phyloP scores from a whole-genome alignment of 345 rosid species.

The Gossypium mustelinum region DNA sequence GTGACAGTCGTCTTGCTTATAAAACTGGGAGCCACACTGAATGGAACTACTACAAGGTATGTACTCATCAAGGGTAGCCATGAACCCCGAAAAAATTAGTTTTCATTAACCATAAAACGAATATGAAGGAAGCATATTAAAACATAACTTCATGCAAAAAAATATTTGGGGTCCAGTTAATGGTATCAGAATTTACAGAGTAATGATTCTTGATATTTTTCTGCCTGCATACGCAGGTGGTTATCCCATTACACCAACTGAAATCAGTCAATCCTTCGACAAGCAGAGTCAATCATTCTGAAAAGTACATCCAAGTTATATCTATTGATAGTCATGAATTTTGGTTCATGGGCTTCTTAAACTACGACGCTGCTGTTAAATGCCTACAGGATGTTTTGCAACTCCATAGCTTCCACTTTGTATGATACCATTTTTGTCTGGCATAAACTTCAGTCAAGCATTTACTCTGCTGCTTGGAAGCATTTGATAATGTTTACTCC shows the following conservation, averaged over 20 bases:
- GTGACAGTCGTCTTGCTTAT: conserved; percentile 70
- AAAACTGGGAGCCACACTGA: conserved; percentile 52
- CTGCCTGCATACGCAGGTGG: conserved; percentile 41
- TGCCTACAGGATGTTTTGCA: conserved; percentile 37
- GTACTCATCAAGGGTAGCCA: neutral
- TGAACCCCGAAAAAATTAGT: too few species aligned
- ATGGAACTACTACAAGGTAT: conserved; percentile 83
- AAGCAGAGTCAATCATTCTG: conserved; percentile 43
- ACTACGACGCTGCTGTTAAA: conserved; percentile 44
- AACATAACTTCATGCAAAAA: neutral
- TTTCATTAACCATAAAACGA: too few species aligned
- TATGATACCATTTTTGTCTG: conserved; percentile 23
- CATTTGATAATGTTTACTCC: neutral
- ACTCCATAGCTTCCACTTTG: conserved; percentile 29
- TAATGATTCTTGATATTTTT: conserved; percentile 10
- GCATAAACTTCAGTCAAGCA: conserved; percentile 1
- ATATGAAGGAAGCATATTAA: too few species aligned
- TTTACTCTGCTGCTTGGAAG: neutral
- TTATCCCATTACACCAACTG: conserved; percentile 58
- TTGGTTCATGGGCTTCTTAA: conserved; percentile 67
- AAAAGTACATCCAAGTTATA: conserved; percentile 59
- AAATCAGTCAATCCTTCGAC: conserved; percentile 54
- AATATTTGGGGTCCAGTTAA: neutral
- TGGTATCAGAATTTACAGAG: neutral
- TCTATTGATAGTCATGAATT: conserved; percentile 58